phyloP scores from a whole-genome alignment of 208 protist genomes.

The Wallacemonas rigidus region DNA sequence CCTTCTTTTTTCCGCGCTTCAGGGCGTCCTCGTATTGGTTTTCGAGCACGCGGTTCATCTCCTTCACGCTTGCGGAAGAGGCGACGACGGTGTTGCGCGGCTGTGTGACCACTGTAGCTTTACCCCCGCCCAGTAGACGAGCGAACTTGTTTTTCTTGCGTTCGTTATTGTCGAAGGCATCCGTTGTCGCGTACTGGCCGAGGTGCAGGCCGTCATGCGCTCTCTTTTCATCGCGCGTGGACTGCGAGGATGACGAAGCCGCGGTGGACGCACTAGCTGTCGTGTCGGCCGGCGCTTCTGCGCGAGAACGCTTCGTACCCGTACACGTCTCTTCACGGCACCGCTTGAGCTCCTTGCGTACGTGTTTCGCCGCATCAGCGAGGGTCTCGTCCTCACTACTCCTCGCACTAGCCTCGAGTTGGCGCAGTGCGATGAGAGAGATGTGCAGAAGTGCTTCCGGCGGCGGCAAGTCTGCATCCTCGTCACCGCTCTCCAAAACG shows the following conservation, averaged over 20 bases:
- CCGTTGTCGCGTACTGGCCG: constrained; percentile 69
- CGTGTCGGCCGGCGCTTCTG: constrained; percentile 12
- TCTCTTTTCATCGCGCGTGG: neutral
- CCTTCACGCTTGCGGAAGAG: constrained; percentile 29
- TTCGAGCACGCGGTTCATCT: constrained; percentile 70
- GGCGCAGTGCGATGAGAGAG: constrained; percentile 40
- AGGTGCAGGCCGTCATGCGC: constrained; percentile 34
- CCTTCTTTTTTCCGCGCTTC: constrained; percentile 67
- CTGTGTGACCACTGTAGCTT: constrained; percentile 13
- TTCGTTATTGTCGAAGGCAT: constrained; percentile 55
- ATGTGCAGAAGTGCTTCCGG: constrained; percentile 44
- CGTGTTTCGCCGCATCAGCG: constrained; percentile 33
- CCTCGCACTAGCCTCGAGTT: constrained; percentile 36
- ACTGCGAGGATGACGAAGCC: neutral
- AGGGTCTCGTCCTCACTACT: neutral
- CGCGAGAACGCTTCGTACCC: constrained; percentile 25
- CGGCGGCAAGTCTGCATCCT: constrained; percentile 6
- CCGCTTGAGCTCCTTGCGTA: constrained; percentile 49
- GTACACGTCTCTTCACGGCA: constrained; percentile 5
- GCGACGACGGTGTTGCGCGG: neutral
- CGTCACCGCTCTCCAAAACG: constrained; percentile 8
- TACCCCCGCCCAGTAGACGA: constrained; percentile 81
- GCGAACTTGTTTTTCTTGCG: constrained; percentile 77
- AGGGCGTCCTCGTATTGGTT: constrained; percentile 66
- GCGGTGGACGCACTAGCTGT: neutral